Conservation (phyloP, 192 early-diverging fungal genomes). For the Coemansia sp. region DNA sequence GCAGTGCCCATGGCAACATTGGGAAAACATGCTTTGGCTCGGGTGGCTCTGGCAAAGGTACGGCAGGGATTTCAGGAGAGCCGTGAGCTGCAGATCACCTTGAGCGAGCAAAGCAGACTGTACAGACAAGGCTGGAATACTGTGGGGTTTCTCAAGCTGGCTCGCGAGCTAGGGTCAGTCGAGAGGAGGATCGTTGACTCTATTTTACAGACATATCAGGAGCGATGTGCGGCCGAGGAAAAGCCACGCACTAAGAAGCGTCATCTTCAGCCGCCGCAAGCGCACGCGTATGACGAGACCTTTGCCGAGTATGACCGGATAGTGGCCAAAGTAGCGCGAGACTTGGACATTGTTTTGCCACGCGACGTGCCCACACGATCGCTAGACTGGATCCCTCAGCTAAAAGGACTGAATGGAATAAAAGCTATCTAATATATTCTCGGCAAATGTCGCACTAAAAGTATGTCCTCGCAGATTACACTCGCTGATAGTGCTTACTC, state of each 20-base stretch:
- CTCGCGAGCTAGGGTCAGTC: slow-evolving; percentile 39
- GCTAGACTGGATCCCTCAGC: slow-evolving; percentile 39
- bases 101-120: not conserved
- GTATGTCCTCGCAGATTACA: not conserved
- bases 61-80: slow-evolving; percentile 35
- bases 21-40: slow-evolving; percentile 4
- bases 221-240: slow-evolving; percentile 8
- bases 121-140: slow-evolving; percentile 42
- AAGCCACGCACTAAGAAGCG: slow-evolving; percentile 21
- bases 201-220: slow-evolving; percentile 11
- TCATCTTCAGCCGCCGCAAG: slow-evolving; percentile 10
- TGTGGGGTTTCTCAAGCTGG: slow-evolving; percentile 45
- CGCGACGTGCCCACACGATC: slow-evolving; percentile 9
- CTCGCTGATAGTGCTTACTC: no score
- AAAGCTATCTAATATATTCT: not conserved
- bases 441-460: not conserved
- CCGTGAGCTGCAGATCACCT: not conserved
- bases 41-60: slow-evolving; percentile 12
- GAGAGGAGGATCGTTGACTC: slow-evolving; percentile 24
- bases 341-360: slow-evolving; percentile 37
- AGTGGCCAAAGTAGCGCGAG: slow-evolving; percentile 24
- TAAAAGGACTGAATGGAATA: slow-evolving; percentile 21
- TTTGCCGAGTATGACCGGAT: slow-evolving; percentile 17
- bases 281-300: slow-evolving; percentile 4
- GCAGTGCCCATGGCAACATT: slow-evolving; percentile 27